Conservation (phyloP, 768 basidiomycete species). For the Hypholoma fasciculare region DNA sequence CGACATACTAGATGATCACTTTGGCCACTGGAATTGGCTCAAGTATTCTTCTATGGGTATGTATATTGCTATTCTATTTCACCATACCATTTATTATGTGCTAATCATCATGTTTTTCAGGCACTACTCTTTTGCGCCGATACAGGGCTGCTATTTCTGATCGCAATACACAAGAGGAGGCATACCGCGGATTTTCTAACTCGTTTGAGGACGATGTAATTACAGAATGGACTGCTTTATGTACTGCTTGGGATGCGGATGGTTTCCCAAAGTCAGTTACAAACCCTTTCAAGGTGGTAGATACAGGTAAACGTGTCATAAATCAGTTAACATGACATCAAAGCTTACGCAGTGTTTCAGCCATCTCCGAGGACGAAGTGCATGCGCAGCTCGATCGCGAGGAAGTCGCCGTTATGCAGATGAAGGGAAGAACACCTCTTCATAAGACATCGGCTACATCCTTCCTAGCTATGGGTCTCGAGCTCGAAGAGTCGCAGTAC, state of each 20-base stretch:
- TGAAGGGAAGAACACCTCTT: background rate
- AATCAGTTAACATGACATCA: too few relatives aligned
- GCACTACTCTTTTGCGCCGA: background rate
- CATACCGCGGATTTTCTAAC: constrained; percentile 4
- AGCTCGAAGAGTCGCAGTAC: constrained; percentile 7
- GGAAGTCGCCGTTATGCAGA: background rate
- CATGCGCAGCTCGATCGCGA: background rate
- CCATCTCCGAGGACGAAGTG: background rate
- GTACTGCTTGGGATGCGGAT: constrained; percentile 3
- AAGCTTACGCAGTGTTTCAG: too few relatives aligned
- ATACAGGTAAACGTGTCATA: too few relatives aligned
- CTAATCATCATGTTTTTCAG: background rate
- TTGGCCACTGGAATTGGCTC: constrained; percentile 24
- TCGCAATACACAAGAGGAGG: constrained; percentile 11
- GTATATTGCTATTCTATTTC: background rate
- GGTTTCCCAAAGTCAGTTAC: background rate
- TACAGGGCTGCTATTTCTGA: constrained; percentile 3
- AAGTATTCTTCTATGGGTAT: constrained; percentile 13
- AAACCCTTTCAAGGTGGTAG: background rate
- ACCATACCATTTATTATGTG: background rate
- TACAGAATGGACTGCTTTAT: background rate
- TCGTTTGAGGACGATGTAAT: background rate
- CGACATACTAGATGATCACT: constrained; percentile 9
- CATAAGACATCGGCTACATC: background rate
- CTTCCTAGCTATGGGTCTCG: background rate